A percentile compares a stretch with the other conserved stretches of the same genome.
Conservation (phyloP, 2,329 filamentous ascomycete genomes). For the Davidsoniella neocaledoniae region DNA sequence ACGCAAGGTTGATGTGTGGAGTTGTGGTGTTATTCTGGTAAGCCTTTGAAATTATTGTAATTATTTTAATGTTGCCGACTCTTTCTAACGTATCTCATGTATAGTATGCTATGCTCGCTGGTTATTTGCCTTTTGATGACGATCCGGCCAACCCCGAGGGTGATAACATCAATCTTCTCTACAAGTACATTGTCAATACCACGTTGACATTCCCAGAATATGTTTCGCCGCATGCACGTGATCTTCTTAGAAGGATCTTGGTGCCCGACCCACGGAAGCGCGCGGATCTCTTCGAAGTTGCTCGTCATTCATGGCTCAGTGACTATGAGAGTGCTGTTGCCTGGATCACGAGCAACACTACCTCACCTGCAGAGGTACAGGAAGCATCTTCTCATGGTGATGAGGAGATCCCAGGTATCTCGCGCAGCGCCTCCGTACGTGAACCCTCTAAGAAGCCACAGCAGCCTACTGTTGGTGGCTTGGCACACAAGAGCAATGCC, state of each 20-base stretch:
- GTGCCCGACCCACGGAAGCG: slow-evolving; percentile 90
- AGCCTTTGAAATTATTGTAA: slow-evolving; percentile 22
- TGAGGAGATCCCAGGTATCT: slow-evolving; percentile 42
- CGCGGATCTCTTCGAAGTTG: slow-evolving; percentile 92
- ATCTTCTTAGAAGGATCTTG: slow-evolving; percentile 79
- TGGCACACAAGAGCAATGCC: slow-evolving; percentile 55
- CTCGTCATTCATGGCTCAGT: slow-evolving; percentile 92
- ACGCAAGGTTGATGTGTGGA: slow-evolving; percentile 97
- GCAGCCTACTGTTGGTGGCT: slow-evolving; percentile 38
- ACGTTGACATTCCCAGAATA: slow-evolving; percentile 97
- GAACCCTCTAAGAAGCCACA: slow-evolving; percentile 54
- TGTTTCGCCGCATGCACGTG: slow-evolving; percentile 87
- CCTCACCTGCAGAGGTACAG: slow-evolving; percentile 69
- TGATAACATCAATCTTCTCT: slow-evolving; percentile 96
- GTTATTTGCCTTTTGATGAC: slow-evolving; percentile 94
- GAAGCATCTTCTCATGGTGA: slow-evolving; percentile 52
- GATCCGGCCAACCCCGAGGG: slow-evolving; percentile 96
- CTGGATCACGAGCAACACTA: slow-evolving; percentile 92
- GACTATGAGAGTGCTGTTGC: slow-evolving; percentile 94
- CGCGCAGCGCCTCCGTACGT: slow-evolving; percentile 82
- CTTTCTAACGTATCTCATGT: background rate
- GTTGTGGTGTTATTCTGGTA: slow-evolving; percentile 95
- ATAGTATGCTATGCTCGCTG: slow-evolving; percentile 95
- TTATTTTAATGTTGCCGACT: background rate
- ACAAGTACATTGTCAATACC: slow-evolving; percentile 98